A percentile compares a stretch with the other conserved stretches of the same genome.
Evolutionary conservation across 179 eudicot genomes (phyloP).

Genomic region (Amaranthus tricolor): DNA sequence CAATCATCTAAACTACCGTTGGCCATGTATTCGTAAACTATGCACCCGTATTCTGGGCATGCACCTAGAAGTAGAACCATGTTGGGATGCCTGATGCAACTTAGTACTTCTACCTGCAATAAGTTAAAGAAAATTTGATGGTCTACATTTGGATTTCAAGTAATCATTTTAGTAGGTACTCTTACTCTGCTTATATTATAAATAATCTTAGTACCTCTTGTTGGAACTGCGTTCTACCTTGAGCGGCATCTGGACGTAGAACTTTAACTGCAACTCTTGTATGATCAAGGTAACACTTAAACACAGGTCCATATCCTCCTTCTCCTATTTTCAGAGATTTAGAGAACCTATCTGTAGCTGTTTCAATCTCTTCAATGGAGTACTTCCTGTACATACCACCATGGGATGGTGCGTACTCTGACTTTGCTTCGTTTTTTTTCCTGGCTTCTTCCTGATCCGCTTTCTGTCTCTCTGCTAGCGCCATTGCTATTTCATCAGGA

Average conservation of each 20-base stretch:
- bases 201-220: constrained; percentile 31
- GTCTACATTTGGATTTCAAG: neutral
- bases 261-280: constrained; percentile 53
- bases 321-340: constrained; percentile 46
- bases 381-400: constrained; percentile 38
- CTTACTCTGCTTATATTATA: too few relatives aligned
- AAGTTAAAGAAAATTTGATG: constrained; percentile 16
- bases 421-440: constrained; percentile 11
- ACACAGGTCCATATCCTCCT: constrained; percentile 60
- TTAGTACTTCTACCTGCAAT: constrained; percentile 44
- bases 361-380: constrained; percentile 46
- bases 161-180: too few relatives aligned
- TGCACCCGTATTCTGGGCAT: constrained; percentile 49
- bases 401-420: constrained; percentile 16
- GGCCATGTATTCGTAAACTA: constrained; percentile 49
- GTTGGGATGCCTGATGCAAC: constrained; percentile 51
- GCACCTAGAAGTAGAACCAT: constrained; percentile 54
- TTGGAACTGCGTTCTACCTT: constrained; percentile 46
- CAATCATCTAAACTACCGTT: constrained; percentile 44
- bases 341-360: constrained; percentile 37
- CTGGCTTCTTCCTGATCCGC: constrained; percentile 23
- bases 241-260: constrained; percentile 51
- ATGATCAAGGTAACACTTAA: constrained; percentile 50
- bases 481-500: constrained; percentile 28
- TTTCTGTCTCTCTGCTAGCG: constrained; percentile 22